These are phyloP conservation scores for Podaxis sp. DNA, from an alignment of 768 basidiomycete species.

Conservation along the genomic window DNA sequence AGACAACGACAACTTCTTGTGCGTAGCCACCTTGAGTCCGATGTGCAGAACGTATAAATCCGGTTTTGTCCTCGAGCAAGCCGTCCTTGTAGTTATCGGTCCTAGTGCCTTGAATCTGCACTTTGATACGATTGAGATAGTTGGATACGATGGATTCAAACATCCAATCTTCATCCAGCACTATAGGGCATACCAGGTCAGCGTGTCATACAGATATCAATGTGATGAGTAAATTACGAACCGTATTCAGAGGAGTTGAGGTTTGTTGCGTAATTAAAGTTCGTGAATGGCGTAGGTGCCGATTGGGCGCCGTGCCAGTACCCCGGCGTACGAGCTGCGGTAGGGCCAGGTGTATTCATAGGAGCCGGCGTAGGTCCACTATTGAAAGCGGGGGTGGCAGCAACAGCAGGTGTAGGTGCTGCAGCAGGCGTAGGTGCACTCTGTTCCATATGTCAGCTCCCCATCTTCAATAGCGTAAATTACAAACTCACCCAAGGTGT, in stretches of 20 bases:
- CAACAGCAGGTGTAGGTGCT: conserved; percentile 19
- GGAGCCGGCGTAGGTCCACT: conserved; percentile 38
- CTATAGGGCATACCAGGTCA: background rate
- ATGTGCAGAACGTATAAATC: conserved; percentile 32
- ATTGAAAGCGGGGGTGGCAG: conserved; percentile 35
- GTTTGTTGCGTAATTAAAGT: background rate
- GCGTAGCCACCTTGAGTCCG: conserved; percentile 31
- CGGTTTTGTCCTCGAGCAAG: conserved; percentile 31
- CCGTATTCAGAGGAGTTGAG: conserved; percentile 16
- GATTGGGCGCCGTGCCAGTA: conserved; percentile 39
- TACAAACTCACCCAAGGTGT: conserved; percentile 23
- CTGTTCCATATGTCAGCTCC: conserved; percentile 23
- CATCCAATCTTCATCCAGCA: conserved; percentile 40
- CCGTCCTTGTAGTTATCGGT: conserved; percentile 34
- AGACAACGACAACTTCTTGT: conserved; percentile 35
- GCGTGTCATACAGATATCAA: background rate
- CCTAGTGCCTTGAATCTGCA: conserved; percentile 38
- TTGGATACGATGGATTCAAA: conserved; percentile 31
- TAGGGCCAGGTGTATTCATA: conserved; percentile 29
- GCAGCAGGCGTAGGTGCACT: conserved; percentile 49
- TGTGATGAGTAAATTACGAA: conserved; percentile 3
- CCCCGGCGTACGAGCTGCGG: conserved; percentile 27
- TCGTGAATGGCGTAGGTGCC: conserved; percentile 12
- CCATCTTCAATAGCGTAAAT: background rate
- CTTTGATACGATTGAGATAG: conserved; percentile 36